Evolutionary conservation across 1,284 basidiomycete species (phyloP).

Genomic region (Spongiforma sp.): DNA sequence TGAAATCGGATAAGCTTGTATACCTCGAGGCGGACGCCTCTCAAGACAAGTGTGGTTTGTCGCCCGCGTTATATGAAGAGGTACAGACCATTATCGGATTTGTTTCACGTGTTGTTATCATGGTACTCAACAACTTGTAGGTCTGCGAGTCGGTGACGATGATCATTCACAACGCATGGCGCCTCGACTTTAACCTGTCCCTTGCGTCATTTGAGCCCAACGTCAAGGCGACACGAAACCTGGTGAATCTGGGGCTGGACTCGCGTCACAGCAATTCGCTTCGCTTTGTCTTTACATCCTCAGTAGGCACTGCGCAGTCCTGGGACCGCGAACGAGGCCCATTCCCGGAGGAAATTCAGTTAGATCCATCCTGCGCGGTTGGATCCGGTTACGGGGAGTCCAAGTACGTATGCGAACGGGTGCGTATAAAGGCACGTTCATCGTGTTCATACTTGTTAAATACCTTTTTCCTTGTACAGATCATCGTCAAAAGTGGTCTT

Average conservation of each 20-base stretch:
- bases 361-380: slow-evolving; percentile 3
- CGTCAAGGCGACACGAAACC: slow-evolving; percentile 9
- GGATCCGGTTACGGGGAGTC: slow-evolving; percentile 11
- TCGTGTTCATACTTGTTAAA: not conserved
- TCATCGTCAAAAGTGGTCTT: slow-evolving; percentile 32
- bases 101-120: too few relatives aligned
- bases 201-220: slow-evolving; percentile 10
- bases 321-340: slow-evolving; percentile 4
- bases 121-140: not conserved
- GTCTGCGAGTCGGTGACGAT: not conserved
- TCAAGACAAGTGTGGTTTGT: slow-evolving; percentile 8
- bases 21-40: slow-evolving; percentile 17
- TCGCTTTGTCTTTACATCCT: slow-evolving; percentile 16
- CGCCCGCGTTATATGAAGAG: slow-evolving; percentile 13
- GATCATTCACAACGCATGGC: slow-evolving; percentile 20
- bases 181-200: slow-evolving; percentile 17
- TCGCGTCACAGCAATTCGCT: not conserved
- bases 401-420: slow-evolving; percentile 17
- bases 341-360: slow-evolving; percentile 12
- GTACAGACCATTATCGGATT: not conserved
- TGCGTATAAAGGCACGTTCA: not conserved
- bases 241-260: slow-evolving; percentile 10
- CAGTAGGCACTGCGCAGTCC: slow-evolving; percentile 7
- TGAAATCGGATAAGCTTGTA: slow-evolving; percentile 9
- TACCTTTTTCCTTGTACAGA: too few relatives aligned